phyloP scores from a whole-genome alignment of 1,284 basidiomycete species.

The Moniliophthora roreri region DNA sequence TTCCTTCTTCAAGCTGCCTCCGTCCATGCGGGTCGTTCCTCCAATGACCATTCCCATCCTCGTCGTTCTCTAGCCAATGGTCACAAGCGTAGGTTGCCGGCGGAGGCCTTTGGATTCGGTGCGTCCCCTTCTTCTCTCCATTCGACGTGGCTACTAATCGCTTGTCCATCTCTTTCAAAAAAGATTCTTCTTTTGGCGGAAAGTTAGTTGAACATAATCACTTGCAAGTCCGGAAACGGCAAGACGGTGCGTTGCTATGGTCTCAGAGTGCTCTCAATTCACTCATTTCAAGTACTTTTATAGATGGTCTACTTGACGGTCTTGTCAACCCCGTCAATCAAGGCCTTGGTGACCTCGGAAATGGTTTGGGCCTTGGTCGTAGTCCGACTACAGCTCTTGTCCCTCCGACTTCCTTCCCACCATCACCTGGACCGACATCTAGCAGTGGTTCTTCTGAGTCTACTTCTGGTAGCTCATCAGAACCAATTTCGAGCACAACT shows the following conservation, averaged over 20 bases:
- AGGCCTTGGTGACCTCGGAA: neutral
- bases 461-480: constrained; percentile 7
- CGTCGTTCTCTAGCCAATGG: constrained; percentile 36
- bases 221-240: no score
- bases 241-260: no score
- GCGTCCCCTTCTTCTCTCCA: constrained; percentile 13
- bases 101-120: constrained; percentile 13
- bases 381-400: neutral
- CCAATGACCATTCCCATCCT: constrained; percentile 36
- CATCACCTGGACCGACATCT: constrained; percentile 7
- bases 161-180: neutral
- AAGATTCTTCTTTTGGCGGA: no score
- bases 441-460: constrained; percentile 9
- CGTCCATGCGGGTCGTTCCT: constrained; percentile 35
- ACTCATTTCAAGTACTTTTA: neutral
- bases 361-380: constrained; percentile 10
- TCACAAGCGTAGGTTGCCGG: neutral
- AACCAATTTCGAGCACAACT: constrained; percentile 13
- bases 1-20: constrained; percentile 26
- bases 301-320: constrained; percentile 7
- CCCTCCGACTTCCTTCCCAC: no score
- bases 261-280: neutral
- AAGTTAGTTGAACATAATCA: no score
- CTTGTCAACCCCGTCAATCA: constrained; percentile 5
- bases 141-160: neutral